Evolutionary conservation across 1,284 basidiomycete species (phyloP).

Genomic region (Waitea zeae): DNA sequence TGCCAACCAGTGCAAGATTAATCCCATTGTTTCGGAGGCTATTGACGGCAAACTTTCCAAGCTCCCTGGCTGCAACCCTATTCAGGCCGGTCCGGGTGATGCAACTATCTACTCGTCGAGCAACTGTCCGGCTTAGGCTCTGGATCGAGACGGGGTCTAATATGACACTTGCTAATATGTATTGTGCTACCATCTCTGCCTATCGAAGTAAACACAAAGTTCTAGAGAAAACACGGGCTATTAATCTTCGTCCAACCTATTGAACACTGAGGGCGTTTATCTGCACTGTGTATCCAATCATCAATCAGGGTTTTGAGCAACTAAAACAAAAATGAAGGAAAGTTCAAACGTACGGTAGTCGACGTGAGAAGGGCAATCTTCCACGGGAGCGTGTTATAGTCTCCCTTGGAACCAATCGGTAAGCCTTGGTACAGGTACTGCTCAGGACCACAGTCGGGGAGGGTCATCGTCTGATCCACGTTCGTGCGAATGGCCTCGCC

Average conservation of each 20-base stretch:
- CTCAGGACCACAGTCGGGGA: constrained; percentile 1
- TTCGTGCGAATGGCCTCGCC: constrained; percentile 5
- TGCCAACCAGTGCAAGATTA: constrained; percentile 17
- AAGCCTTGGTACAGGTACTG: constrained; percentile 5
- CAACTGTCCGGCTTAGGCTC: not conserved
- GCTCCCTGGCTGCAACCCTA: constrained; percentile 1
- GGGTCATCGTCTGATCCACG: constrained; percentile 5
- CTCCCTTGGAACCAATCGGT: not conserved
- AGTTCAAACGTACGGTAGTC: no score
- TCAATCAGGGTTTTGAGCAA: no score
- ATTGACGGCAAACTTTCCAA: not conserved
- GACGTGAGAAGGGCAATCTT: not conserved
- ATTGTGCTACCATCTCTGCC: no score
- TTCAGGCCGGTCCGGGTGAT: not conserved
- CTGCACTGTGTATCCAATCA: no score
- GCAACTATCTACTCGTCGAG: not conserved
- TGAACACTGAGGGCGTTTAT: no score
- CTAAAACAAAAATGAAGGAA: no score
- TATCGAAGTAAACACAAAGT: no score
- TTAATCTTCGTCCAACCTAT: no score
- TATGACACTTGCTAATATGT: no score
- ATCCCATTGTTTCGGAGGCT: constrained; percentile 13
- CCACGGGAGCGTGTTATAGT: not conserved
- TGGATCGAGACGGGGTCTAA: no score
- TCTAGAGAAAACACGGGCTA: no score